These are phyloP conservation scores for Arachis monticola DNA, from an alignment of 331 rosid species.

Conservation along the genomic window DNA sequence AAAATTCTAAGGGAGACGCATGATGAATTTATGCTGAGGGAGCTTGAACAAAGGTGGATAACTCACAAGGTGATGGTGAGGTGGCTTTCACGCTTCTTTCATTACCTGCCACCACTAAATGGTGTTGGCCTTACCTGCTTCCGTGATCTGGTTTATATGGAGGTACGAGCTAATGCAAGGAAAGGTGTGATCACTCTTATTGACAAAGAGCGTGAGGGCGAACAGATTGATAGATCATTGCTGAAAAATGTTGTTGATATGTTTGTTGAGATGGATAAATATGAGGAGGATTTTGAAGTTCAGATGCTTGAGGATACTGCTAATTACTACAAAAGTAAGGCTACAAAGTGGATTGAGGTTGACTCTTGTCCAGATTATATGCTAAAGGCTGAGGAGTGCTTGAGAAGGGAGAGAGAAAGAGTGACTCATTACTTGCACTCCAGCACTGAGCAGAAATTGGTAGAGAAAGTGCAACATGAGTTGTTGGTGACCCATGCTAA, in stretches of 20 bases:
- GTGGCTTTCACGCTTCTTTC: constrained; percentile 75
- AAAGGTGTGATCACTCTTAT: constrained; percentile 65
- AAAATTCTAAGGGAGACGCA: constrained; percentile 71
- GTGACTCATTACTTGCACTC: constrained; percentile 70
- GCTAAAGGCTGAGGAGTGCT: constrained; percentile 87
- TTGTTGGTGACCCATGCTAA: constrained; percentile 62
- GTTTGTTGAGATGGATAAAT: constrained; percentile 64
- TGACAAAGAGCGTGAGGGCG: constrained; percentile 83
- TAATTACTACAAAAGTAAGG: constrained; percentile 72
- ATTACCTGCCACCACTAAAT: constrained; percentile 57
- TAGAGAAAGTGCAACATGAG: constrained; percentile 82
- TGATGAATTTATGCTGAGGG: constrained; percentile 76
- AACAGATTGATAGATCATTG: constrained; percentile 74
- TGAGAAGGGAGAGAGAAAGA: constrained; percentile 79
- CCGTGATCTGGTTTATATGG: constrained; percentile 69
- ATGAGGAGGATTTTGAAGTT: constrained; percentile 67
- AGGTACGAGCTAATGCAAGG: constrained; percentile 54
- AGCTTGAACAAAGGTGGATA: constrained; percentile 75
- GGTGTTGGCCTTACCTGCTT: constrained; percentile 71
- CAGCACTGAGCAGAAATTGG: constrained; percentile 74
- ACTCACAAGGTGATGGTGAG: constrained; percentile 73
- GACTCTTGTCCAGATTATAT: constrained; percentile 88
- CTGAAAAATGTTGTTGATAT: constrained; percentile 67
- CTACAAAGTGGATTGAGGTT: constrained; percentile 69
- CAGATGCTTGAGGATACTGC: constrained; percentile 65